Evolutionary conservation across 2,329 filamentous ascomycete species (phyloP).

Genomic region (Colletotrichum lupini): DNA sequence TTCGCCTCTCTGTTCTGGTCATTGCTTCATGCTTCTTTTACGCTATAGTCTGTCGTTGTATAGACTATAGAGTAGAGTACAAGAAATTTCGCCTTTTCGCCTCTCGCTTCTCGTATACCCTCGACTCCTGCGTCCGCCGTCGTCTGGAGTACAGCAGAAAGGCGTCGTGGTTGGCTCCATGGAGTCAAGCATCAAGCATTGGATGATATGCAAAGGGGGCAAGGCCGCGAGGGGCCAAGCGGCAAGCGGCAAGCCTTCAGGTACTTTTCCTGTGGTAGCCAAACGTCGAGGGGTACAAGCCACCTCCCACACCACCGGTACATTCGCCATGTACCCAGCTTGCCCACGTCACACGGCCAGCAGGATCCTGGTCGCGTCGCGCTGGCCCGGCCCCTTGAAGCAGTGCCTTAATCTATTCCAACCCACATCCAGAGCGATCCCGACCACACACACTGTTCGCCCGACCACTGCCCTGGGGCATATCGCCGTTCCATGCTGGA

Average conservation of each 20-base stretch:
- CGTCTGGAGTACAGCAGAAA: slow-evolving; percentile 18
- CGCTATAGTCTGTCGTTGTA: too few relatives aligned
- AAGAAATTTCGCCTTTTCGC: background rate
- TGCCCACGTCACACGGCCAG: slow-evolving; percentile 22
- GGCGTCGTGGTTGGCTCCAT: background rate
- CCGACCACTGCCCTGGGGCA: slow-evolving; percentile 25
- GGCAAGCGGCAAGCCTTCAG: slow-evolving; percentile 19
- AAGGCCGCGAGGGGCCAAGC: background rate
- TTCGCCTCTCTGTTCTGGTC: background rate
- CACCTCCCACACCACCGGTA: background rate
- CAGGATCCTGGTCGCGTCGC: slow-evolving; percentile 25
- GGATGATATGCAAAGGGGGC: background rate
- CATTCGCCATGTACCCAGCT: background rate
- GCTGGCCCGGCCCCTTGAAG: slow-evolving; percentile 35
- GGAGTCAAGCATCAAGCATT: background rate
- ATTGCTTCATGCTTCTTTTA: background rate
- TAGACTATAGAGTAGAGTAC: too few relatives aligned
- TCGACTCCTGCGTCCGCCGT: slow-evolving; percentile 11
- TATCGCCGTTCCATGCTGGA: slow-evolving; percentile 13
- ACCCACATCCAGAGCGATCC: slow-evolving; percentile 31
- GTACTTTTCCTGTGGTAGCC: background rate
- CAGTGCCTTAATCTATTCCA: slow-evolving; percentile 34
- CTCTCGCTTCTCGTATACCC: background rate
- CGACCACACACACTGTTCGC: slow-evolving; percentile 30
- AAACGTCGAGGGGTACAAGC: background rate